Evolutionary conservation across 805 yeast species (phyloP).

Genomic region (Hanseniaspora valbyensis): DNA sequence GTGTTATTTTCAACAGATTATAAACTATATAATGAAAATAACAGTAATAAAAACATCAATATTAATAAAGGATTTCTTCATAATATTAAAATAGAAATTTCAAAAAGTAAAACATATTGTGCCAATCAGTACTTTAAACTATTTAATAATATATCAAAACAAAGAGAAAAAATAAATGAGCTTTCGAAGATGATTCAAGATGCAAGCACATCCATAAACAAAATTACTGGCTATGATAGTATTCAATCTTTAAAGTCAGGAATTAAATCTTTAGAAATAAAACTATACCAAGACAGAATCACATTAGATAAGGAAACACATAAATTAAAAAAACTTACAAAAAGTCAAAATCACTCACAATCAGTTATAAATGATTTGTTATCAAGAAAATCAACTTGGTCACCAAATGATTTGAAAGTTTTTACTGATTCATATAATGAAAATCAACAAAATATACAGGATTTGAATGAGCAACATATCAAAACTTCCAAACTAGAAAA

Average conservation of each 20-base stretch:
- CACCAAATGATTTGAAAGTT: constrained; percentile 61
- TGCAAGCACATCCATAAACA: constrained; percentile 65
- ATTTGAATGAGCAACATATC: constrained; percentile 42
- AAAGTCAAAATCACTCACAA: constrained; percentile 58
- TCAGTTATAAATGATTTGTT: constrained; percentile 75
- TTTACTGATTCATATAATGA: constrained; percentile 72
- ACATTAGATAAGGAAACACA: constrained; percentile 40
- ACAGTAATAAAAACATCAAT: neutral
- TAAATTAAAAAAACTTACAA: constrained; percentile 49
- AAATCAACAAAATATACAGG: constrained; percentile 62
- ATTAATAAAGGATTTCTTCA: neutral
- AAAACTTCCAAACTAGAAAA: constrained; percentile 45
- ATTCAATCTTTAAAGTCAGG: constrained; percentile 59
- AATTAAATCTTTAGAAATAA: constrained; percentile 46
- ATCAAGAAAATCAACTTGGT: constrained; percentile 78
- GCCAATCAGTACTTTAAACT: neutral
- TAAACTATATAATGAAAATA: neutral
- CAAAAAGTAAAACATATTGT: neutral
- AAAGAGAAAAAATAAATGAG: neutral
- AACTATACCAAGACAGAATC: constrained; percentile 39
- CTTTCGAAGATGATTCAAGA: constrained; percentile 31
- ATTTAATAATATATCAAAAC: neutral
- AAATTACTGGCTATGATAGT: constrained; percentile 79
- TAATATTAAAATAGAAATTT: neutral
- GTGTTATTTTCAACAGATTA: neutral